These are phyloP conservation scores for Nicotiana sylvestris DNA, from an alignment of 257 asterid species.

Conservation along the genomic window DNA sequence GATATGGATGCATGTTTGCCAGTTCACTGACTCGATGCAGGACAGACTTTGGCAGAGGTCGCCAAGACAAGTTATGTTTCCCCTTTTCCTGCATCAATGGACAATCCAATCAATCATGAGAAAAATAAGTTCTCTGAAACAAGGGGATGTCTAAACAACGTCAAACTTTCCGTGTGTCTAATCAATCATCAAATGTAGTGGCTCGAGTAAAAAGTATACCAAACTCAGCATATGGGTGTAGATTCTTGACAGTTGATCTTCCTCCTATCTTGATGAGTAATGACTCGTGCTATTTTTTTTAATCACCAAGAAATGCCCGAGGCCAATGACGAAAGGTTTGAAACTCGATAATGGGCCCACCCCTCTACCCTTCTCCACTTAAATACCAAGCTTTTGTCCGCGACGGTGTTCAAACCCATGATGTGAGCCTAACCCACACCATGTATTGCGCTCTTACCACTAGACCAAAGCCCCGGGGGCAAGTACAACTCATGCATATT, in stretches of 20 bases:
- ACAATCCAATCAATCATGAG: neutral
- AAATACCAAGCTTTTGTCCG: no score
- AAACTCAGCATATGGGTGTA: neutral
- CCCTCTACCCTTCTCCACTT: no score
- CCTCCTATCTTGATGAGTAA: neutral
- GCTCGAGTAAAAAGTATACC: neutral
- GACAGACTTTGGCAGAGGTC: slow-evolving; percentile 80
- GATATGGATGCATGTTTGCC: slow-evolving; percentile 72
- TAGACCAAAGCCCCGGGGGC: no score
- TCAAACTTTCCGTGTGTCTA: neutral
- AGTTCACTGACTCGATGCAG: slow-evolving; percentile 69
- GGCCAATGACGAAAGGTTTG: no score
- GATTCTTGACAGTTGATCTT: neutral
- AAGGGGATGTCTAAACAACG: neutral
- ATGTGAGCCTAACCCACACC: no score
- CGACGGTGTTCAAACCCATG: no score
- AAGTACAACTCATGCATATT: neutral
- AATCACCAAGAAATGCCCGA: no score
- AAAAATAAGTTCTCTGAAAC: neutral
- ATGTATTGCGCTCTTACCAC: no score
- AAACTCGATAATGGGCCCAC: no score
- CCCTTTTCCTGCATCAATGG: slow-evolving; percentile 56
- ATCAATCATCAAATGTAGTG: neutral
- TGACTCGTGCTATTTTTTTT: neutral
- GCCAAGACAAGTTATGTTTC: slow-evolving; percentile 82